These are phyloP conservation scores for Phytophthora crassamura DNA, from an alignment of 352 stramenopile genomes.

Conservation along the genomic window DNA sequence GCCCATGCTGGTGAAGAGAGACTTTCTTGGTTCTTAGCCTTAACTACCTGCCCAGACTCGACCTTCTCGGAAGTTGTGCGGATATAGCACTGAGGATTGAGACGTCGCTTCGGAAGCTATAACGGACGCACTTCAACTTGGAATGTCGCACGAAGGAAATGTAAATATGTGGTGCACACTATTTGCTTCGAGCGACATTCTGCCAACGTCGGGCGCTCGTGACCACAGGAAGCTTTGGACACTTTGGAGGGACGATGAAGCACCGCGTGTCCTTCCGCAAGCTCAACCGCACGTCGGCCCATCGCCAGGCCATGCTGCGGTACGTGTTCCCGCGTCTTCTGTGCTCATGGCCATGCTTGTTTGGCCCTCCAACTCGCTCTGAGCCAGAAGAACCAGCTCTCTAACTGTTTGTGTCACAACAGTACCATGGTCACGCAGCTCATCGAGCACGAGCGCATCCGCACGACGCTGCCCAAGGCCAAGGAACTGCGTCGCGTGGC, in stretches of 20 bases:
- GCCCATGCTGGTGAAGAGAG: slow-evolving; percentile 43
- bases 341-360: neutral
- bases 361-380: neutral
- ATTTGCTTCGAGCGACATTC: neutral
- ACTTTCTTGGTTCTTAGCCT: neutral
- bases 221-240: slow-evolving; percentile 30
- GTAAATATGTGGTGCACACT: neutral
- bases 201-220: slow-evolving; percentile 5
- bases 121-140: slow-evolving; percentile 27
- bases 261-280: slow-evolving; percentile 88
- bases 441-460: slow-evolving; percentile 98
- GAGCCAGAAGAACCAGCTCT: slow-evolving; percentile 6
- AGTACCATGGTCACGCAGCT: slow-evolving; percentile 97
- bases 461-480: slow-evolving; percentile 96
- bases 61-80: no score
- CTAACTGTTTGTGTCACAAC: slow-evolving; percentile 7
- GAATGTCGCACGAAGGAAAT: neutral
- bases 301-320: slow-evolving; percentile 97
- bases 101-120: slow-evolving; percentile 35
- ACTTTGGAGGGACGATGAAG: slow-evolving; percentile 60
- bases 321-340: slow-evolving; percentile 39
- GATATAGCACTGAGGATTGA: neutral
- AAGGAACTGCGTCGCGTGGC: slow-evolving; percentile 95
- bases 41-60: no score
- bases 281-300: slow-evolving; percentile 92